Base-by-base conservation (phyloP, 2,329 filamentous ascomycete genomes). In the Akanthomyces dipterigenus region DNA sequence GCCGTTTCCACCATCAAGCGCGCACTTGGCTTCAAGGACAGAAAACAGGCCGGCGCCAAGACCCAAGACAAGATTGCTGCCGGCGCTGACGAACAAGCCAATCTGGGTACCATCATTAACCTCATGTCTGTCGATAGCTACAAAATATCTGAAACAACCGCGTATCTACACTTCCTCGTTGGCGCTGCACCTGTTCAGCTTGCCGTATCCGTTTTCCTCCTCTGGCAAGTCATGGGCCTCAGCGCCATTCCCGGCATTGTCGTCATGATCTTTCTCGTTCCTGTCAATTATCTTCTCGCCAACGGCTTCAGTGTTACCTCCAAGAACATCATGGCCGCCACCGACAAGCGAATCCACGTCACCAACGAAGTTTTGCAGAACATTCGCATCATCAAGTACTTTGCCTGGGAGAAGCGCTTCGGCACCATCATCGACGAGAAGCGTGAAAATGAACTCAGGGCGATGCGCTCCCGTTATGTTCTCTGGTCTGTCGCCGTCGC, bases 51-150 rank as follows among this genome's bases (percentile, higher is more conserved):
- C 3, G 61, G 68, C 0, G 71, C 72, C 40, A 70, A 72, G 18
- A 66, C 75, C 4, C 73, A 76, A 45, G 73, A 73, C 59, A 73
- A 72, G 59, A 73, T 77, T 57, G 67, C 67, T 2, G 70, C 65
- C 14, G 65, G 64, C 26, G 67, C 77, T 20, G 88, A 91, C 64
- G 83, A 88, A 62, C 91, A 96, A 76, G 93, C 92, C 43, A 97
- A 95, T 64, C 82, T 96, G 55, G 95, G 96, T 64, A 96, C 95
- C n/a, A 97, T 99, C 70, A 99, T 99, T 78, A 99, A 98, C 74
- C 80, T 99, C 66, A 99, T 99, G 95, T 96, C 95, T 12, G 96
- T 99, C 45, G 96, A 99, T 78, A 97, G 93, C 53, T 98, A 98
- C 85, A 99, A 99, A 77, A 91, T 99, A 60, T 90, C 91, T 64